These are phyloP conservation scores for Eragrostis curvula DNA, from an alignment of 176 grass and related monocot genomes.

Conservation along the genomic window DNA sequence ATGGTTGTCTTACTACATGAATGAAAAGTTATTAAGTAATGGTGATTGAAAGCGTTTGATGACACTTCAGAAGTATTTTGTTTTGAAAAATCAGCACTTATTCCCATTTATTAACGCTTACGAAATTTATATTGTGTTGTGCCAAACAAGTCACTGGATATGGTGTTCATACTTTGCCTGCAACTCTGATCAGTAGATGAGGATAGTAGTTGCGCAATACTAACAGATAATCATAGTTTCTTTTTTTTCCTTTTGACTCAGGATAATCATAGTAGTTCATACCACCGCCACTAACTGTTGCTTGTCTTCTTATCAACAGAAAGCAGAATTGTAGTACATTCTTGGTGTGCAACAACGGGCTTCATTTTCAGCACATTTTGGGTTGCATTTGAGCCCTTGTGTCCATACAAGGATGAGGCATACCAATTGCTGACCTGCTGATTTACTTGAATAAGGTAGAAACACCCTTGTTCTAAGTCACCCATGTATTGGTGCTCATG, in stretches of 20 bases:
- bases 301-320: too few species aligned
- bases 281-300: too few species aligned
- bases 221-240: too few species aligned
- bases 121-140: not conserved
- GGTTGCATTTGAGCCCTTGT: not conserved
- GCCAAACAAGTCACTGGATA: not conserved
- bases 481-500: not conserved
- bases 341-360: not conserved
- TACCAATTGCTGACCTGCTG: not conserved
- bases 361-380: not conserved
- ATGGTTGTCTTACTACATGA: too few species aligned
- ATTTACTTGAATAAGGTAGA: not conserved
- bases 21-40: too few species aligned
- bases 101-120: too few species aligned
- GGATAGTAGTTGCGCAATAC: slow-evolving; percentile 7
- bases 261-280: too few species aligned
- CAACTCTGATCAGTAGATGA: not conserved
- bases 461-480: not conserved
- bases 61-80: too few species aligned
- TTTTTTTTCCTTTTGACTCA: not conserved
- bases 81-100: too few species aligned
- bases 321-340: too few species aligned
- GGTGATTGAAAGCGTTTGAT: too few species aligned
- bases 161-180: not conserved
- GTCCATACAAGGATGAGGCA: not conserved